Conservation (phyloP, 108 stramenopile species). For the Chaetoceros tenuissimus region DNA sequence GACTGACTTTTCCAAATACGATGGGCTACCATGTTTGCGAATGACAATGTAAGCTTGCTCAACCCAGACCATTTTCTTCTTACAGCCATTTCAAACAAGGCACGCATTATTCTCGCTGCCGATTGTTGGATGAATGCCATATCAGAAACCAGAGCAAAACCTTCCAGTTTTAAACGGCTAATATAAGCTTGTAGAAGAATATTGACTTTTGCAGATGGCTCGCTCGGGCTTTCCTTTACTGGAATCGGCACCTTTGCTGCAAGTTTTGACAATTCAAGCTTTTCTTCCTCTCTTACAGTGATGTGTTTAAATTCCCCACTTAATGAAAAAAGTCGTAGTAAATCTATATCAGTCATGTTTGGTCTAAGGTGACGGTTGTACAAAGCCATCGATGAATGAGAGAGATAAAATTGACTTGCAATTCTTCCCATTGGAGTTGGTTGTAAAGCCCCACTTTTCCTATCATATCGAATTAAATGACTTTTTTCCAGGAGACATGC, state of each 20-base stretch:
- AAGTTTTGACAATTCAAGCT: conserved; percentile 91
- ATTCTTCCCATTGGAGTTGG: conserved; percentile 94
- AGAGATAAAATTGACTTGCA: conserved; percentile 96
- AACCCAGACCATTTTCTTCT: conserved; percentile 92
- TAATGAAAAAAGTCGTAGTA: conserved; percentile 92
- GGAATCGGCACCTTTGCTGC: conserved; percentile 96
- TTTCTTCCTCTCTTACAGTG: conserved; percentile 96
- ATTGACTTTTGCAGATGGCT: conserved; percentile 95
- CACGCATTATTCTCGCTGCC: conserved; percentile 93
- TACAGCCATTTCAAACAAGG: conserved; percentile 94
- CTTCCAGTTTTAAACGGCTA: conserved; percentile 93
- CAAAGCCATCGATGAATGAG: conserved; percentile 91
- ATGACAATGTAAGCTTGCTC: conserved; percentile 80
- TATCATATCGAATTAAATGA: conserved; percentile 90
- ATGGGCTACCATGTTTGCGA: conserved; percentile 94
- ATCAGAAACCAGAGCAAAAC: conserved; percentile 96
- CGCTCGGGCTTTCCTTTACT: conserved; percentile 91
- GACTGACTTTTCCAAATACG: conserved; percentile 94
- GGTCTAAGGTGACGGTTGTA: conserved; percentile 94
- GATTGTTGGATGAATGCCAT: conserved; percentile 99
- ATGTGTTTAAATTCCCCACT: conserved; percentile 96
- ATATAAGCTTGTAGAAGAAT: conserved; percentile 98
- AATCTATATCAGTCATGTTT: conserved; percentile 96
- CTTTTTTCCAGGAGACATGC: conserved; percentile 85
- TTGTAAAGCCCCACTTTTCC: conserved; percentile 85